Base-by-base conservation (phyloP, 2,329 filamentous ascomycete species). In the Neocatenulostroma microsporum region DNA sequence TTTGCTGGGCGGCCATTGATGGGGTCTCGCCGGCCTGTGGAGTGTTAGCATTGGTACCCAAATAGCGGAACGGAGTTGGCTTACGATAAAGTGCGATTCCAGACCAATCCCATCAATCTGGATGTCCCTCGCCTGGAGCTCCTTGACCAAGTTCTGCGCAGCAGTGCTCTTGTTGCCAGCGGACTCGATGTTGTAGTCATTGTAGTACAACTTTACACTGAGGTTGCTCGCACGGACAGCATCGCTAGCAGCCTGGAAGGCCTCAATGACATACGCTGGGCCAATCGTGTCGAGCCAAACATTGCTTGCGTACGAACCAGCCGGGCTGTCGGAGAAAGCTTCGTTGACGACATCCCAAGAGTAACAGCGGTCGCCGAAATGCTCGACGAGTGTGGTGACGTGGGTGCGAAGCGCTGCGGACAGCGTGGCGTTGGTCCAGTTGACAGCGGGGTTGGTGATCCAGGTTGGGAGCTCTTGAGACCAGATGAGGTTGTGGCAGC, bases 311-410 rank as follows among this genome's bases (percentile, higher is more conserved):
- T 64, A 73, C 7, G 63, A 68, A 11, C 73, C 74, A 26, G 30
- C 44, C 13, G 30, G 25, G 46, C 73, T 68, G 13, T 80, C 76
- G 40, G 70, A 67, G 25, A 78, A 64, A 3, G 69, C 72, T 61
- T 82, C 76, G 54, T 81, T 82, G 14, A 80, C 69, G 0, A 81
- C 77, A 38, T 82, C 77, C 76, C 76, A 82, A 21, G 70, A 67
- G 53, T 74, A 74, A 57, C 76, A 78, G 46, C 73, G 64, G 37
- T 73, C 71, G 55, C 70, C 70, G 62, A 72, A 80, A 57, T 79
- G 69, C 10, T 59, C 63, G 5, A 73, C 71, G 34, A 72, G 73
- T 44, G 72, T 67, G 42, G 69, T 68, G 46, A 83, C 74, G 56
- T 82, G 78, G 35, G 71, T 71, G 54, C 76, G 64, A 45, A 81